Evolutionary conservation across 306 rosid species (phyloP).

Genomic region (Carpinus fangiana): DNA sequence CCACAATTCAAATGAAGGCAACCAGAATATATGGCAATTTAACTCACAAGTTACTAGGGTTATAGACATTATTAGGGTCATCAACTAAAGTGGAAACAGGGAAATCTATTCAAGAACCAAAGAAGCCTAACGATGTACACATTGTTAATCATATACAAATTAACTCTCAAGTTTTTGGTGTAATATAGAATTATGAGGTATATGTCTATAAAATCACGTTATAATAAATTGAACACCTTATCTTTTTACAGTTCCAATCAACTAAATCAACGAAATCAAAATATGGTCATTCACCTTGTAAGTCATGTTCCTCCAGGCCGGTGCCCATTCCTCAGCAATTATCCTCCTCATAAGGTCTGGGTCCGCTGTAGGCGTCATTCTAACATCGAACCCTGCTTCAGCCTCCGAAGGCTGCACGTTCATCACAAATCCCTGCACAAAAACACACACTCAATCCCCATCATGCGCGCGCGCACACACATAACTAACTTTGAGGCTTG

Average conservation of each 20-base stretch:
- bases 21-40: conserved; percentile 1
- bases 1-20: not conserved
- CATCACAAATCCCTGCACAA: conserved; percentile 82
- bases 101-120: not conserved
- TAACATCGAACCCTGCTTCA: conserved; percentile 80
- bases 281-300: conserved; percentile 49
- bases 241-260: not conserved
- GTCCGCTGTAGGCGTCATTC: conserved; percentile 69
- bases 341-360: conserved; percentile 63
- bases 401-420: conserved; percentile 93
- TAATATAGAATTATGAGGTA: not conserved
- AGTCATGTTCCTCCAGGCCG: conserved; percentile 67
- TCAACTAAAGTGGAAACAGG: not conserved
- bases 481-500: not conserved
- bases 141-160: not conserved
- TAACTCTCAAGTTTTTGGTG: not conserved
- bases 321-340: conserved; percentile 87
- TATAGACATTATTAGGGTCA: not conserved
- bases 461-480: not conserved
- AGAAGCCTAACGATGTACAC: not conserved
- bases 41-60: conserved; percentile 8
- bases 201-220: not conserved
- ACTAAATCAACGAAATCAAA: not conserved
- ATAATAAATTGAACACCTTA: not conserved
- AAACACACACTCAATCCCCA: conserved; percentile 1